Base-by-base conservation (phyloP, 108 stramenopile genomes). In the Chaetoceros muelleri region DNA sequence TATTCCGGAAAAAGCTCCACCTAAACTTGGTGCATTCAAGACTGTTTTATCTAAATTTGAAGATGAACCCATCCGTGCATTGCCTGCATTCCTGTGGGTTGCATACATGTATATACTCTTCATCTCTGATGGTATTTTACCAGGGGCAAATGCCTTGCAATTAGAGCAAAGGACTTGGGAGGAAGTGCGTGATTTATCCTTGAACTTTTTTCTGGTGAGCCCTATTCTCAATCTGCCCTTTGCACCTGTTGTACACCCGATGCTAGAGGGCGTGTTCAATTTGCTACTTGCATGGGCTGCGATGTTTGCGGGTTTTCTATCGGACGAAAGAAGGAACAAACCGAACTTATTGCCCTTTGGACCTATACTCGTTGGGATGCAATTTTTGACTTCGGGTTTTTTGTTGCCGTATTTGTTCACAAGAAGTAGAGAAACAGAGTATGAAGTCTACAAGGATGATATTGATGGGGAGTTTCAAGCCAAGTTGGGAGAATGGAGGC, bases 251-350 rank as follows among this genome's bases (percentile, higher is more conserved):
- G 72, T 94, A 20, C 87, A 91, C 62, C 89, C 93, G 3, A 71
- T 77, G 48, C 53, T 94, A 53, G 93, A 95, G 59, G 93, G 80
- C 16, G 66, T 90, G 16, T 95, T 95, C 65, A 95, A 95, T 61
- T 49, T 80, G n/a, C 53, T 91, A 21, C 75, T 95, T 58, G 81
- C 84, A 13, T 95, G 87, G 87, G 82, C 87, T 1, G 87, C 82
- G 55, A 47, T 95, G 60, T 95, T 91, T 64, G 79, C 80, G 13
- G 90, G 90, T 2, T 95, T 95, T 53, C 49, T 87, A 29, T 80
- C 81, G 2, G 93, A 90, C 56, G 90, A 89, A 27, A 74, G 84
- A n/a, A 54, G 63, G 0, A 72, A 73, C 24, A 79, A 87, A 60
- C 76, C 70, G 25, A 86, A 90, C 48, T 62, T 81, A 2, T 47